These are phyloP conservation scores for Apiospora kogelbergensis DNA, from an alignment of 2,329 filamentous ascomycete genomes.

Conservation along the genomic window DNA sequence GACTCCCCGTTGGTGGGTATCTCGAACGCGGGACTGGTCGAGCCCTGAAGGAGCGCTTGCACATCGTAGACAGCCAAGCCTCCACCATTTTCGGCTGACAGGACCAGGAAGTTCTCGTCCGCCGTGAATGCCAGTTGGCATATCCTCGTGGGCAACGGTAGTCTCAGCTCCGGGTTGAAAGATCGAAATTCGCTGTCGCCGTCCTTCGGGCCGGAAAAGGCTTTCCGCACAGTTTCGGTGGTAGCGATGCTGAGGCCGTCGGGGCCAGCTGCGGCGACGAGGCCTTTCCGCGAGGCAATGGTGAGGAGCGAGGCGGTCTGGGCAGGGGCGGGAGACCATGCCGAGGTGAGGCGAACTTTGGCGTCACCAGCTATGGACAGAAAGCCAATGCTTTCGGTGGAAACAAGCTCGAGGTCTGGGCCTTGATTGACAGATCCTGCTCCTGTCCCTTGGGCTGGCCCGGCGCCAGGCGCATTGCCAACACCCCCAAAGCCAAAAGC, in stretches of 20 bases:
- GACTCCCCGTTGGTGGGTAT: slow-evolving; percentile 73
- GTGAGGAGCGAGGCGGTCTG: slow-evolving; percentile 80
- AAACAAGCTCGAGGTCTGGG: slow-evolving; percentile 72
- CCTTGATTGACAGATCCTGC: slow-evolving; percentile 45
- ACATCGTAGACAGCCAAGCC: slow-evolving; percentile 84
- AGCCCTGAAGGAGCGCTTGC: slow-evolving; percentile 63
- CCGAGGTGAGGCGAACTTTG: slow-evolving; percentile 76
- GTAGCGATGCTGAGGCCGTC: slow-evolving; percentile 74
- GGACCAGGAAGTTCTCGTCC: slow-evolving; percentile 81
- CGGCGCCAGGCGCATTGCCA: slow-evolving; percentile 28
- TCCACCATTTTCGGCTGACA: slow-evolving; percentile 79
- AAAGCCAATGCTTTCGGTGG: slow-evolving; percentile 86
- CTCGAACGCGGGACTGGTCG: slow-evolving; percentile 69
- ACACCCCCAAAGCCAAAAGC: slow-evolving; percentile 23
- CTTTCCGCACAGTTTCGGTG: slow-evolving; percentile 75
- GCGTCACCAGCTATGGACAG: slow-evolving; percentile 75
- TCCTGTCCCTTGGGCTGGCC: slow-evolving; percentile 2
- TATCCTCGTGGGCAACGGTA: slow-evolving; percentile 72
- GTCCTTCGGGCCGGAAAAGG: slow-evolving; percentile 62
- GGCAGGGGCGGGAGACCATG: slow-evolving; percentile 76
- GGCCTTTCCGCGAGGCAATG: slow-evolving; percentile 74
- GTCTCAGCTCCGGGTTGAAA: slow-evolving; percentile 72
- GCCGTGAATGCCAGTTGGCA: slow-evolving; percentile 89
- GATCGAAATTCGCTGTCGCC: slow-evolving; percentile 64
- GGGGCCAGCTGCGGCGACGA: slow-evolving; percentile 86